Percentiles rank a stretch among this genome's conserved stretches.
Evolutionary conservation across 768 basidiomycete species (phyloP).

Genomic region (Postia placenta): DNA sequence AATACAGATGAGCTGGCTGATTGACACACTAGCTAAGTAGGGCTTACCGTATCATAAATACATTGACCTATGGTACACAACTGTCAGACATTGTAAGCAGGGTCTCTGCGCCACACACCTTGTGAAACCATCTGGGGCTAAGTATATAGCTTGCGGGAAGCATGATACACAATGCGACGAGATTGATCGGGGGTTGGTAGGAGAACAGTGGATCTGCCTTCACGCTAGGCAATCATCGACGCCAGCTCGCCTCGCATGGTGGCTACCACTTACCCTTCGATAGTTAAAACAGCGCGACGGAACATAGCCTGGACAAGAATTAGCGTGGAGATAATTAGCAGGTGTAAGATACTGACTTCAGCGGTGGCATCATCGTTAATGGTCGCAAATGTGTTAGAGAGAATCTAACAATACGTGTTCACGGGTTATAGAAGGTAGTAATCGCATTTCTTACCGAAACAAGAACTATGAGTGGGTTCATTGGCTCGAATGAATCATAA

Average conservation of each 20-base stretch:
- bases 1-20: not conserved
- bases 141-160: constrained; percentile 81
- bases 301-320: constrained; percentile 90
- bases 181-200: constrained; percentile 90
- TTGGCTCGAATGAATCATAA: constrained; percentile 4
- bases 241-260: not conserved
- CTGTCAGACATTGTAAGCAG: constrained; percentile 13
- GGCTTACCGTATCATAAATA: constrained; percentile 74
- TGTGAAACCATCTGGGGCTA: constrained; percentile 97
- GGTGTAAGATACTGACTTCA: constrained; percentile 46
- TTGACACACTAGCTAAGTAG: not conserved
- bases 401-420: constrained; percentile 46
- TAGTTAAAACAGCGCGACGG: constrained; percentile 85
- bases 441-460: constrained; percentile 54
- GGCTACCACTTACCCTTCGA: constrained; percentile 77
- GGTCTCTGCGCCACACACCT: constrained; percentile 39
- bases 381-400: constrained; percentile 91
- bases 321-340: too few species aligned
- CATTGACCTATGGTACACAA: constrained; percentile 87
- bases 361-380: constrained; percentile 92
- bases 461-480: constrained; percentile 48
- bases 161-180: constrained; percentile 82
- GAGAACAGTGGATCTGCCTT: constrained; percentile 91
- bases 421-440: constrained; percentile 5
- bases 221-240: constrained; percentile 38